Evolutionary conservation across 148 eudicot genomes (phyloP).

Genomic region (Suaeda aralocaspica): DNA sequence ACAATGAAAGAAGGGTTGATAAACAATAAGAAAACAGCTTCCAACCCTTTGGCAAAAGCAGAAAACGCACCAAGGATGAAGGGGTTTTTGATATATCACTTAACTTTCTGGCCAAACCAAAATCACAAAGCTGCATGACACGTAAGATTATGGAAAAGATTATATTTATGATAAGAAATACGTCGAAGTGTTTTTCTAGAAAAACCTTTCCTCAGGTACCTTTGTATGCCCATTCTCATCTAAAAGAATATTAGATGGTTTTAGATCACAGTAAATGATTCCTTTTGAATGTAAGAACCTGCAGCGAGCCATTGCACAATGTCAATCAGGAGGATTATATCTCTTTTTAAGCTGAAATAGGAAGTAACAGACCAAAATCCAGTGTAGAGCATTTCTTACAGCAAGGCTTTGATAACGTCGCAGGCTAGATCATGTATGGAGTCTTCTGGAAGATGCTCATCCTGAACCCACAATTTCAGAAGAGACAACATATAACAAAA

Average conservation of each 20-base stretch:
- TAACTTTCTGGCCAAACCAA: conserved; percentile 87
- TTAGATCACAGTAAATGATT: conserved; percentile 85
- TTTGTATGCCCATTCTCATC: conserved; percentile 93
- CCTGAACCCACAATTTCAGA: conserved; percentile 42
- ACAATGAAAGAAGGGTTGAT: no score
- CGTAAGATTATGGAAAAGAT: not conserved
- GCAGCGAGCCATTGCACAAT: conserved; percentile 12
- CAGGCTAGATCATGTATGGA: conserved; percentile 76
- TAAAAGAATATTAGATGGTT: conserved; percentile 88
- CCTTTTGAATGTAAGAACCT: conserved; percentile 94
- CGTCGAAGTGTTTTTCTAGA: not conserved
- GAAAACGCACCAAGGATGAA: conserved; percentile 58
- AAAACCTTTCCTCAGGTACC: conserved; percentile 30
- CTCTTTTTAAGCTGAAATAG: not conserved
- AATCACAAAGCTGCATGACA: conserved; percentile 77
- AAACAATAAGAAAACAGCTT: not conserved
- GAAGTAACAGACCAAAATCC: not conserved
- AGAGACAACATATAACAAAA: not conserved
- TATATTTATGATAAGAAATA: not conserved
- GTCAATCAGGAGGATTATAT: conserved; percentile 7
- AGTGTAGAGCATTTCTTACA: conserved; percentile 45
- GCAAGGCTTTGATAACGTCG: conserved; percentile 73
- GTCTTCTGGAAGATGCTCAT: conserved; percentile 90
- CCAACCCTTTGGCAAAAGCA: conserved; percentile 1
- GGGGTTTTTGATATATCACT: conserved; percentile 72